Conservation (phyloP, 75 land plant genomes). For the Larix kaempferi region DNA sequence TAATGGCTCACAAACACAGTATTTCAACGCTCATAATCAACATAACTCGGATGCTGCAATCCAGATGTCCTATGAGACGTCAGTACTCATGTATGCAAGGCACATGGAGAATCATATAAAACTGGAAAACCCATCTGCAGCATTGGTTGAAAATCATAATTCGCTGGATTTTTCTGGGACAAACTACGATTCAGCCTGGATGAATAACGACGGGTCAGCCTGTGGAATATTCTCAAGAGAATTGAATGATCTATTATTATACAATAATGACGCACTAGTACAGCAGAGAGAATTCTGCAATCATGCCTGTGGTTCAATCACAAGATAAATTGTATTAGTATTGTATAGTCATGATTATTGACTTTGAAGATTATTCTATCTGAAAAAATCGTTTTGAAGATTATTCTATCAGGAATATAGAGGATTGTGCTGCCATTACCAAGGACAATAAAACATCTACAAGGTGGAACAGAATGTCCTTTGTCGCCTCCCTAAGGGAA, state of each 20-base stretch:
- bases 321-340: too few species aligned
- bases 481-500: too few species aligned
- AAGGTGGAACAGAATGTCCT: too few species aligned
- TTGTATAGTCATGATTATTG: too few species aligned
- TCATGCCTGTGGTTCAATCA: neutral
- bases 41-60: too few species aligned
- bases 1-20: neutral
- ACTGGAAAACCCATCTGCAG: slow-evolving; percentile 2
- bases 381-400: too few species aligned
- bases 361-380: too few species aligned
- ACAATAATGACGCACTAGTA: neutral
- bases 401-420: too few species aligned
- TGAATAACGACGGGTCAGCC: neutral
- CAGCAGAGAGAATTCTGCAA: neutral
- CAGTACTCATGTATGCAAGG: neutral
- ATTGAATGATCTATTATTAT: neutral
- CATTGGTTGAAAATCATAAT: neutral
- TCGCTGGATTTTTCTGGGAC: neutral
- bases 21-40: neutral
- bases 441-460: too few species aligned
- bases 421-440: too few species aligned
- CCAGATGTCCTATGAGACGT: neutral
- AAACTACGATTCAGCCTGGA: slow-evolving; percentile 1
- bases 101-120: neutral
- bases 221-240: slow-evolving; percentile 3